Conservation (phyloP, 345 rosid species). For the Citrus mangshanensis region DNA sequence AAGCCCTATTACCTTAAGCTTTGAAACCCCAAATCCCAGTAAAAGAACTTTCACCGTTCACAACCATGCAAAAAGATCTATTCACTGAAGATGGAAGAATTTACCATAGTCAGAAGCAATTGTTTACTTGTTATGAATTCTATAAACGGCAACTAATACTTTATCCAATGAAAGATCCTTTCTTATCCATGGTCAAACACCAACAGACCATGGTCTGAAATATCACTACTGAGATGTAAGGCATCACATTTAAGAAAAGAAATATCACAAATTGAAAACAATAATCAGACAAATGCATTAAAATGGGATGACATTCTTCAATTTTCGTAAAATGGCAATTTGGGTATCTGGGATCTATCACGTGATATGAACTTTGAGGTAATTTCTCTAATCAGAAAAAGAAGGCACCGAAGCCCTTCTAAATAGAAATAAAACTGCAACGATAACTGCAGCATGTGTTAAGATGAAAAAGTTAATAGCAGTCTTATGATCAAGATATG, state of each 20-base stretch:
- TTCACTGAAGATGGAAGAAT: no score
- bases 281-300: neutral
- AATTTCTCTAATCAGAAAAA: neutral
- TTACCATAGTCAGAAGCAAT: no score
- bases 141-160: no score
- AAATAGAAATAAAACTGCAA: neutral
- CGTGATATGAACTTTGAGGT: neutral
- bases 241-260: neutral
- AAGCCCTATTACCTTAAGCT: no score
- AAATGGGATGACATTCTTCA: neutral
- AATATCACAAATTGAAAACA: neutral
- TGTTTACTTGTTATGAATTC: no score
- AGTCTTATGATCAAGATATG: neutral
- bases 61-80: no score
- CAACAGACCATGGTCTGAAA: neutral
- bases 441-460: neutral
- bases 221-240: neutral
- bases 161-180: neutral
- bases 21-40: no score
- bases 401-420: neutral
- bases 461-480: neutral
- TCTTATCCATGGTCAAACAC: neutral
- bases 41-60: no score
- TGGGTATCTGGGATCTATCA: neutral
- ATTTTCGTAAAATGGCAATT: neutral